Evolutionary conservation across 108 stramenopile species (phyloP).

Genomic region (Skeletonema grethae): DNA sequence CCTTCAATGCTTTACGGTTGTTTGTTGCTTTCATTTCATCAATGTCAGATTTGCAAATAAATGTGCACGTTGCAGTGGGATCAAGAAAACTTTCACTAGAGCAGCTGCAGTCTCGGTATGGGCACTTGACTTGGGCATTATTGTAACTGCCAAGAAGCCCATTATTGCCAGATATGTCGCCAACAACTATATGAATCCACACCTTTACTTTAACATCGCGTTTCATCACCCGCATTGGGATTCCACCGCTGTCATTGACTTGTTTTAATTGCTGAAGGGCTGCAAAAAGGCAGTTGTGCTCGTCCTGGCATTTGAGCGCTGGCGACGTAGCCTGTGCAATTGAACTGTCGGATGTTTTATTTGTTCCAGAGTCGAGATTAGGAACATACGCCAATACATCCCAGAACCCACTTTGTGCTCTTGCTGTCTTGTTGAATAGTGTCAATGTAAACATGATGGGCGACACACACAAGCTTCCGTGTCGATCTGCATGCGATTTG

Average conservation of each 20-base stretch:
- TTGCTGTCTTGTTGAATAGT: conserved; percentile 8
- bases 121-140: background rate
- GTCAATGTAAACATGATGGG: conserved; percentile 7
- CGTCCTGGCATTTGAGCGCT: background rate
- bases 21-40: background rate
- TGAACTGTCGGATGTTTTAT: too few species aligned
- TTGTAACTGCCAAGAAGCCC: background rate
- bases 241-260: background rate
- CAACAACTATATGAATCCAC: background rate
- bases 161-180: background rate
- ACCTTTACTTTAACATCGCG: background rate
- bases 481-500: conserved; percentile 6
- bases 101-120: background rate
- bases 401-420: conserved; percentile 14
- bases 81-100: background rate
- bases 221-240: background rate
- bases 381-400: conserved; percentile 12
- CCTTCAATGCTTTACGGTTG: background rate
- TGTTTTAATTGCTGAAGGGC: background rate
- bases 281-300: background rate
- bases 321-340: background rate
- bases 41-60: background rate
- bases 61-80: background rate
- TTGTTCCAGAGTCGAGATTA: conserved; percentile 4
- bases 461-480: background rate